Conservation (phyloP, 2,329 filamentous ascomycete genomes). For the Rosellinia necatrix region DNA sequence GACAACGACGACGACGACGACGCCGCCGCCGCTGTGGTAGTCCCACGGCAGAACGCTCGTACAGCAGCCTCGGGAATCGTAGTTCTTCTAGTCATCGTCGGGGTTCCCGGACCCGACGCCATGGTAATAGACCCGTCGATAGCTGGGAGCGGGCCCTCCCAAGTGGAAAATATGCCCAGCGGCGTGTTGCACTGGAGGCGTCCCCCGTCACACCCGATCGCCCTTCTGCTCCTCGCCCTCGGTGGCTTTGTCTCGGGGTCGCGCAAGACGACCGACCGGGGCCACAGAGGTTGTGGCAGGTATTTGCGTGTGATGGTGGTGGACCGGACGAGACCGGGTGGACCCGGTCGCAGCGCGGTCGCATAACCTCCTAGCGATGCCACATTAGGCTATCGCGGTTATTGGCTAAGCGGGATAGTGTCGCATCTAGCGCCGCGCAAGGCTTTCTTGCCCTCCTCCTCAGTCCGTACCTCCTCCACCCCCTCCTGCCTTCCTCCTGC, state of each 20-base stretch:
- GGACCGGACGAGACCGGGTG: neutral
- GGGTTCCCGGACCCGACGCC: conserved; percentile 23
- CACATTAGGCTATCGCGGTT: conserved; percentile 27
- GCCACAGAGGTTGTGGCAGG: neutral
- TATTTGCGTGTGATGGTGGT: conserved; percentile 5
- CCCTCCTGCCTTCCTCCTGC: too few relatives aligned
- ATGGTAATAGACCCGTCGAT: conserved; percentile 20
- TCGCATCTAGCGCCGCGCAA: conserved; percentile 32
- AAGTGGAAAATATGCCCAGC: conserved; percentile 22
- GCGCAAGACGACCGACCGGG: conserved; percentile 12
- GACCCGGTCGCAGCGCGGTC: conserved; percentile 16
- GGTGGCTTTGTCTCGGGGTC: conserved; percentile 13
- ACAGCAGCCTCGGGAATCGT: neutral
- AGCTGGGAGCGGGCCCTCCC: neutral
- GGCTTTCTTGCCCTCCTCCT: conserved; percentile 29
- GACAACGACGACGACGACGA: neutral
- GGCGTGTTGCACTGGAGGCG: conserved; percentile 4
- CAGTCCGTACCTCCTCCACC: too few relatives aligned
- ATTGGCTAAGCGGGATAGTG: conserved; percentile 32
- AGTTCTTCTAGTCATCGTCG: conserved; percentile 1
- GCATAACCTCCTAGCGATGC: conserved; percentile 15
- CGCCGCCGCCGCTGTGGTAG: neutral
- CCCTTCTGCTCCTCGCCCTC: conserved; percentile 17
- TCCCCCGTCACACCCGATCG: neutral
- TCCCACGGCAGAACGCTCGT: conserved; percentile 5